Base-by-base conservation (phyloP, 2,329 filamentous ascomycete genomes). In the Emergomyces pasteurianus region DNA sequence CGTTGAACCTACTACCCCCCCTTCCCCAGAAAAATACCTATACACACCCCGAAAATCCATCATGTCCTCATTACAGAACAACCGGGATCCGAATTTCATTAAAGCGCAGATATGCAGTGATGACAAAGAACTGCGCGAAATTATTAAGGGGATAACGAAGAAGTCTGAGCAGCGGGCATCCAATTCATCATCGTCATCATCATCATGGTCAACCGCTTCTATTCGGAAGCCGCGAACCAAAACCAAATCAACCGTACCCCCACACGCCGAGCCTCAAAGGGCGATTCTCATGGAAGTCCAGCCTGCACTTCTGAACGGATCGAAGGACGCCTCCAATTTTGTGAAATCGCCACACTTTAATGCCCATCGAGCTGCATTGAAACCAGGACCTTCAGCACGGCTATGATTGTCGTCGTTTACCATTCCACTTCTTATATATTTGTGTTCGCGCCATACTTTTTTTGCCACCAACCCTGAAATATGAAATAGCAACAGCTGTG, bases 51-150 rank as follows among this genome's bases (percentile, higher is more conserved):
- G 92, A 21, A 78, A 80, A 16, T 86, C 92, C 0, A 87, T 97
- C 60, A 95, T 97, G 90, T 81, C 88, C 60, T 73, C 80, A 0
- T 79, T 96, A 1, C 79, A 83, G 52, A 80, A 81, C 8, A 73
- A 74, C 2, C 74, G 74, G 36, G 79, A 83, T 38, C 68, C 85
- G 3, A 75, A 80, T 9, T 94, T 94, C 70, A 81, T 97, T 58
- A 86, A 83, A 67, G 92, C 94, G 0, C 94, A 99, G 73, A 94
- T 96, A 66, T 84, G 85, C 6, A 83, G 79, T 40, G 80, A 85
- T 59, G 89, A 95, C 49, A 76, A 82, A 34, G 92, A 96, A 70
- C 77, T 97, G 1, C 80, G 80, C 14, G 81, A 87, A 0, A 86
- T 96, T 47, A 74, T 95, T 65, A 87, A 83, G 63, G 81, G 86